Conservation (phyloP, 2,329 filamentous ascomycete genomes). For the Apiospora arundinis region DNA sequence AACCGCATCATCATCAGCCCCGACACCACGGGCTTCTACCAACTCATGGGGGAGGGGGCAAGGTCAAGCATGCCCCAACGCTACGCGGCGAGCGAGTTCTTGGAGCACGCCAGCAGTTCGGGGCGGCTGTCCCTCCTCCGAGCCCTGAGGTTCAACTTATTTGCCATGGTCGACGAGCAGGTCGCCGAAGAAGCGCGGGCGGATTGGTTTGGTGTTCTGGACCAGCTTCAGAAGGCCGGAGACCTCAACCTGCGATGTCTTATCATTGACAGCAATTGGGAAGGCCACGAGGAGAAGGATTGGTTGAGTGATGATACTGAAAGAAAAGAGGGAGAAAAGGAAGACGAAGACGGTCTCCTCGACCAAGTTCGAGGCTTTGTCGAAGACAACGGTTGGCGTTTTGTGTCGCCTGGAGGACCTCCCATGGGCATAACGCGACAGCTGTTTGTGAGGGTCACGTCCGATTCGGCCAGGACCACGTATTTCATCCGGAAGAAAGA, state of each 20-base stretch:
- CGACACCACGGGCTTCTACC: not conserved
- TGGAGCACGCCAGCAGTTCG: not conserved
- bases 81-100: not conserved
- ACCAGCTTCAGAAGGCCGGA: not conserved
- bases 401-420: not conserved
- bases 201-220: not conserved
- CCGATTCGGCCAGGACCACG: not conserved
- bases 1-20: not conserved
- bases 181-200: not conserved
- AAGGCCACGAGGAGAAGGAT: not conserved
- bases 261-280: not conserved
- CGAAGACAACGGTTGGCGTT: not conserved
- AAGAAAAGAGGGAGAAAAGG: not conserved
- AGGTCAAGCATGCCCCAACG: not conserved
- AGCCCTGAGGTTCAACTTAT: not conserved
- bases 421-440: not conserved
- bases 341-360: not conserved
- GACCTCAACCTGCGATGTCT: not conserved
- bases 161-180: not conserved
- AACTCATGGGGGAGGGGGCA: not conserved
- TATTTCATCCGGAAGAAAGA: not conserved
- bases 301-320: not conserved
- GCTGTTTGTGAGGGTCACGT: not conserved
- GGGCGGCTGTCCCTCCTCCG: not conserved
- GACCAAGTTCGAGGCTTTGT: not conserved